Base-by-base conservation (phyloP, 495 filamentous ascomycete species). In the Letharia columbiana region DNA sequence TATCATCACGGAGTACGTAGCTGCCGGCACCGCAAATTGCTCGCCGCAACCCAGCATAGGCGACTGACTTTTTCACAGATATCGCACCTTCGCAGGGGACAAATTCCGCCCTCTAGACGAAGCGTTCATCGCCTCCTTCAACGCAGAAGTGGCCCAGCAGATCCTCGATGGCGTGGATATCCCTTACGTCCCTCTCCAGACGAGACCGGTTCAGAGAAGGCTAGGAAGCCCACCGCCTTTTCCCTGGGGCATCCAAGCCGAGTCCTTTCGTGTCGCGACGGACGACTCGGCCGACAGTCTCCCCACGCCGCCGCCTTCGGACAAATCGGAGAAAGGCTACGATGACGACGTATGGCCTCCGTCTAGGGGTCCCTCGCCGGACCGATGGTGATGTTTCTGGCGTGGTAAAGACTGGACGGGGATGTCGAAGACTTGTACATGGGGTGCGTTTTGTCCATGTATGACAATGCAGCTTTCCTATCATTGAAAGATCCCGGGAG, bases 1-100 rank as follows among this genome's bases (percentile, higher is more conserved):
- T 41, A 83, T 87, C 62, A 71, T 90, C 45, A 72, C 78, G 39
- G 91, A 96, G 71, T 96, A 93, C 72, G 39, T 66, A 47, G 9
- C 6, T 35, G 15, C 40, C 57, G 6, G 39, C 52, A 28, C 1
- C 39, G 10, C 52, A 31, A n/a, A 3, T 33, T 15, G 28, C 31
- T 57, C 8, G 6, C 2, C 33, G 9, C 17, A 6, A 35, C 33
- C 31, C 33, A 20, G 17, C 2, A 23, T 2, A 9, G 7, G 31
- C 15, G 54, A 37, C 33, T 57, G 33, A 57, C 33, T 37, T 37
- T 20, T 3, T 18, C 52, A 17, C 52, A 65, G 63, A 28, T 68
- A 71, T 59, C 75, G 77, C 63, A 76, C 73, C 15, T 90, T 84
- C 69, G 86, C 91, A 8, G 81, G 79, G 50, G 81, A 84, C 4